These are phyloP conservation scores for Talaromyces sp. DNA, from an alignment of 2,329 filamentous ascomycete genomes.

Conservation along the genomic window DNA sequence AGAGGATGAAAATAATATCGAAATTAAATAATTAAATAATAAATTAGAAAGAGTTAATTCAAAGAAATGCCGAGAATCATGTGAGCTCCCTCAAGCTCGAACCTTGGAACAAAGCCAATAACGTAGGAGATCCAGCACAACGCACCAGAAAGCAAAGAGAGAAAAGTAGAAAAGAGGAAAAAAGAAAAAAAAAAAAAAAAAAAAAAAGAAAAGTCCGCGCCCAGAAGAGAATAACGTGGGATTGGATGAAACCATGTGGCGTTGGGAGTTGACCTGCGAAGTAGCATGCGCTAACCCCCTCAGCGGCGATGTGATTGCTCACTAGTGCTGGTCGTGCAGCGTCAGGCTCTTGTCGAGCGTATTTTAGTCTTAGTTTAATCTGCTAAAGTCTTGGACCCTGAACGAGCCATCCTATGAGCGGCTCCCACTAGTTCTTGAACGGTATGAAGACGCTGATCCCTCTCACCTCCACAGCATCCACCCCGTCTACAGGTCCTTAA, in stretches of 20 bases:
- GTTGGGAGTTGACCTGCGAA: slow-evolving; percentile 13
- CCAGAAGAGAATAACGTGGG: slow-evolving; percentile 12
- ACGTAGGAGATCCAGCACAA: background rate
- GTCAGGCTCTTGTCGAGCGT: background rate
- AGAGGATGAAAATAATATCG: too few relatives aligned
- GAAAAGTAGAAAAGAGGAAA: background rate
- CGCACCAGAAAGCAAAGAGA: background rate
- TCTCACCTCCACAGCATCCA: too few relatives aligned
- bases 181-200: background rate
- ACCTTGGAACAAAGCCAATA: background rate
- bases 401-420: background rate
- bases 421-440: too few relatives aligned
- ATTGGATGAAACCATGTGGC: slow-evolving; percentile 29
- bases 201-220: slow-evolving; percentile 4
- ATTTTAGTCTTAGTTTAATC: background rate
- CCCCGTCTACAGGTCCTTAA: too few relatives aligned
- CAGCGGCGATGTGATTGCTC: background rate
- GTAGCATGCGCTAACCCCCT: slow-evolving; percentile 21
- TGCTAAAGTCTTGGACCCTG: background rate
- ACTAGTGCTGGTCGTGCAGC: too few relatives aligned
- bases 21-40: background rate
- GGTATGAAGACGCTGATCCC: too few relatives aligned
- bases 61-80: background rate
- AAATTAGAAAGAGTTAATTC: background rate
- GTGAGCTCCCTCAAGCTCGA: background rate